Conservation (phyloP, 371 early-diverging fungal species). For the Lichtheimia ornata region DNA sequence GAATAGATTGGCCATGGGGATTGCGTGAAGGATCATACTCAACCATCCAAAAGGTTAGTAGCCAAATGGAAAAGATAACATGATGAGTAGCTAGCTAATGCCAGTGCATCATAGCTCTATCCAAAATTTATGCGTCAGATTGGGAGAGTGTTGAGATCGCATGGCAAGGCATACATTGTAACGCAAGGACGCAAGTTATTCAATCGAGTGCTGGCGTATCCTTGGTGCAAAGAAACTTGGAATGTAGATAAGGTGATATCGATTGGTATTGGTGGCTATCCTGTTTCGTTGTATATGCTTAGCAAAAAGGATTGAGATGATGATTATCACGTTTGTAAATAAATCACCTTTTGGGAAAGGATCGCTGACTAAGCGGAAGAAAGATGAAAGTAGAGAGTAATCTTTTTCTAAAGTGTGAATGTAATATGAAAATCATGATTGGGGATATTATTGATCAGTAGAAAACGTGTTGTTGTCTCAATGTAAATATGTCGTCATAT, state of each 20-base stretch:
- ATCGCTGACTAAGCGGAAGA: too few species aligned
- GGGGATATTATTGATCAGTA: too few species aligned
- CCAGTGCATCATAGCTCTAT: conserved; percentile 27
- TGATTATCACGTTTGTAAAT: neutral
- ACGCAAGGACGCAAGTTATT: conserved; percentile 47
- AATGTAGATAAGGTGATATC: conserved; percentile 21
- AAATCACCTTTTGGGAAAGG: too few species aligned
- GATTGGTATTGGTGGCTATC: conserved; percentile 43
- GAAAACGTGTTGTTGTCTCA: too few species aligned
- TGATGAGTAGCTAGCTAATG: too few species aligned
- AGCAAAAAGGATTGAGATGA: conserved; percentile 1
- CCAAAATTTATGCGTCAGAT: conserved; percentile 46
- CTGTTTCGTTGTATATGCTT: conserved; percentile 38
- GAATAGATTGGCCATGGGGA: conserved; percentile 53
- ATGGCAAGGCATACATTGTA: conserved; percentile 45
- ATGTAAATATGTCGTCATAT: too few species aligned
- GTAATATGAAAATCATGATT: too few species aligned
- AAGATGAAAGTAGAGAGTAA: too few species aligned
- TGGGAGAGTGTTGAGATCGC: conserved; percentile 22
- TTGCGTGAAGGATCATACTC: conserved; percentile 37
- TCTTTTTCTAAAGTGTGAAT: too few species aligned
- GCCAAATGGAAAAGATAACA: neutral
- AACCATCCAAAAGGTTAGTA: conserved; percentile 36
- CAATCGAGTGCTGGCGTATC: conserved; percentile 35
- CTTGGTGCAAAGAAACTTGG: conserved; percentile 39